Conservation (phyloP, 768 basidiomycete genomes). For the Lactarius tabidus region DNA sequence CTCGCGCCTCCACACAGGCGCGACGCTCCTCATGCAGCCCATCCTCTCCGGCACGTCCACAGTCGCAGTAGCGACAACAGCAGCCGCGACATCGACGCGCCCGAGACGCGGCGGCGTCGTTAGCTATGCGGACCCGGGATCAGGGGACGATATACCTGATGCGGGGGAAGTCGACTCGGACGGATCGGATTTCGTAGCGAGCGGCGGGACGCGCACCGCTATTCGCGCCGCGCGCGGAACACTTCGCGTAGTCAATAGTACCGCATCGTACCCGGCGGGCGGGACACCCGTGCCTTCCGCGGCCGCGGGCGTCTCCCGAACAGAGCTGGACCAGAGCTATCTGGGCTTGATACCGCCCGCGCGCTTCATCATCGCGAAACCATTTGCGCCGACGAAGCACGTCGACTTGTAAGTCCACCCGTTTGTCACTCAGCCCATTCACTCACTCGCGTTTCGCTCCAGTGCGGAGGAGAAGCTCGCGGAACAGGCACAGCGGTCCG, state of each 20-base stretch:
- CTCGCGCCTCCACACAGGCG: constrained; percentile 86
- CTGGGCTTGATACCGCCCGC: constrained; percentile 81
- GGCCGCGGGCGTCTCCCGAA: constrained; percentile 28
- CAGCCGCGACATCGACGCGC: constrained; percentile 35
- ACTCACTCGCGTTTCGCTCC: constrained; percentile 18
- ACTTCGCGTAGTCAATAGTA: constrained; percentile 32
- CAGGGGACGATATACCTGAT: constrained; percentile 76
- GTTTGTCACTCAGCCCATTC: neutral
- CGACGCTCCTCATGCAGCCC: constrained; percentile 88
- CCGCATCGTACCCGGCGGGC: constrained; percentile 48
- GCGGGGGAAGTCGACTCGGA: constrained; percentile 80
- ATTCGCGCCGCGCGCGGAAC: constrained; percentile 33
- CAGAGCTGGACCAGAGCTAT: constrained; percentile 83
- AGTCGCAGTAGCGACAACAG: constrained; percentile 37
- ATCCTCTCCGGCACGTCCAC: constrained; percentile 42
- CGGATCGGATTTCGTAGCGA: constrained; percentile 77
- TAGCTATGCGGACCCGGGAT: constrained; percentile 85
- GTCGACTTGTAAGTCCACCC: constrained; percentile 62
- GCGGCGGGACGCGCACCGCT: constrained; percentile 55
- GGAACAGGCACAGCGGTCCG: constrained; percentile 50
- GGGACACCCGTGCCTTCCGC: constrained; percentile 32
- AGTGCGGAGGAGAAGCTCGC: constrained; percentile 66
- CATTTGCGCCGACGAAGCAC: constrained; percentile 58
- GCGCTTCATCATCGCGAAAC: constrained; percentile 63
- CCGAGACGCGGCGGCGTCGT: constrained; percentile 62